These are phyloP conservation scores for Naganishia friedmannii DNA, from an alignment of 768 basidiomycete genomes.

Conservation along the genomic window DNA sequence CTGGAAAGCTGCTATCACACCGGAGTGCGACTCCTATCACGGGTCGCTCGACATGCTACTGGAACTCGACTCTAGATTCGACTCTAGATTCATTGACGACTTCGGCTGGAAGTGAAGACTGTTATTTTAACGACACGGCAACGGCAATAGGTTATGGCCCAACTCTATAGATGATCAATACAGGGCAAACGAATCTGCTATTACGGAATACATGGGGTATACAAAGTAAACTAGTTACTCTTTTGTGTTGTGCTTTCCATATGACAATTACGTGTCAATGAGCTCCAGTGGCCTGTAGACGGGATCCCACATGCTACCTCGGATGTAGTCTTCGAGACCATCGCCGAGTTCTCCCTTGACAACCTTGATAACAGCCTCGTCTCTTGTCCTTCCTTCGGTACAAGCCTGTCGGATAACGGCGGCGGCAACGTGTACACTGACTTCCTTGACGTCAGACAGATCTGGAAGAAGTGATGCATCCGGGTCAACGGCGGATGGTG, in stretches of 20 bases:
- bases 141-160: neutral
- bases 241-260: neutral
- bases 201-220: conserved; percentile 8
- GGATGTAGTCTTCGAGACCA: conserved; percentile 52
- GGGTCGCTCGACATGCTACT: too few species aligned
- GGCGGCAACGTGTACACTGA: conserved; percentile 73
- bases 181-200: conserved; percentile 1
- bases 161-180: neutral
- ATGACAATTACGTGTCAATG: conserved; percentile 29
- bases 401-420: conserved; percentile 78
- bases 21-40: too few species aligned
- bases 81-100: too few species aligned
- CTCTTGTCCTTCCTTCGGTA: conserved; percentile 65
- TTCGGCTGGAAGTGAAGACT: neutral
- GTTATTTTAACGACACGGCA: neutral
- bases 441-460: conserved; percentile 66
- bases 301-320: conserved; percentile 55
- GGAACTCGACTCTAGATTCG: too few species aligned
- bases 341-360: conserved; percentile 43
- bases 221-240: conserved; percentile 5
- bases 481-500: conserved; percentile 70
- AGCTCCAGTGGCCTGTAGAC: conserved; percentile 54
- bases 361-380: conserved; percentile 44
- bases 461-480: conserved; percentile 73
- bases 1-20: neutral